Conservation (phyloP, 1,284 basidiomycete species). For the Tylopilus sp. region DNA sequence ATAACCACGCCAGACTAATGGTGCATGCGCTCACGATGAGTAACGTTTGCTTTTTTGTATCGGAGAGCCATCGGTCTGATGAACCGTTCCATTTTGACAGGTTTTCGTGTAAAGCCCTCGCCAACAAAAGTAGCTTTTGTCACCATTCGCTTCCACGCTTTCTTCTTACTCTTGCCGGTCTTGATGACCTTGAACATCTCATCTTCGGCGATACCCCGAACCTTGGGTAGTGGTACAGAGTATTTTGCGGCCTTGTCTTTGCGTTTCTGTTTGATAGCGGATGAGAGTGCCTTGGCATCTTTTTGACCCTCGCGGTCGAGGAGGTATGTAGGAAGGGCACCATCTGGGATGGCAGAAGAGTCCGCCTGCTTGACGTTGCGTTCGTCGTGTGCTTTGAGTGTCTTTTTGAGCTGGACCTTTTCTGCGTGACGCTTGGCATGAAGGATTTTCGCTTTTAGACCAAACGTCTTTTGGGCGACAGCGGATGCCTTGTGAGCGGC, state of each 20-base stretch:
- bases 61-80: conserved; percentile 96
- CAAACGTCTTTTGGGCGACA: conserved; percentile 90
- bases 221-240: conserved; percentile 94
- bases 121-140: conserved; percentile 99
- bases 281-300: conserved; percentile 96
- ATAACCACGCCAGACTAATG: not conserved
- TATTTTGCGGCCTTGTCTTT: conserved; percentile 99
- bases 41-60: conserved; percentile 98
- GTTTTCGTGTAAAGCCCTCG: conserved; percentile 97
- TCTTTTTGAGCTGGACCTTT: conserved; percentile 99
- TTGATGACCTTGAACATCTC: conserved; percentile 99
- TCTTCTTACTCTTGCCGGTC: conserved; percentile 95
- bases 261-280: conserved; percentile 97
- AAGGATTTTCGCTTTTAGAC: conserved; percentile 96
- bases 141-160: conserved; percentile 99
- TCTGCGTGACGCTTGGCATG: conserved; percentile 95
- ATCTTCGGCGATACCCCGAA: conserved; percentile 97
- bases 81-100: conserved; percentile 99
- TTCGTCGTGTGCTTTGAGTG: conserved; percentile 98
- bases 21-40: conserved; percentile 77
- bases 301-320: conserved; percentile 97
- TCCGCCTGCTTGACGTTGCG: conserved; percentile 96
- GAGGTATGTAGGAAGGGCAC: conserved; percentile 90
- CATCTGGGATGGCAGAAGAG: conserved; percentile 76
- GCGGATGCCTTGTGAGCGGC: conserved; percentile 86